Base-by-base conservation (phyloP, 805 yeast genomes). In the Wickerhamiella shivajii region DNA sequence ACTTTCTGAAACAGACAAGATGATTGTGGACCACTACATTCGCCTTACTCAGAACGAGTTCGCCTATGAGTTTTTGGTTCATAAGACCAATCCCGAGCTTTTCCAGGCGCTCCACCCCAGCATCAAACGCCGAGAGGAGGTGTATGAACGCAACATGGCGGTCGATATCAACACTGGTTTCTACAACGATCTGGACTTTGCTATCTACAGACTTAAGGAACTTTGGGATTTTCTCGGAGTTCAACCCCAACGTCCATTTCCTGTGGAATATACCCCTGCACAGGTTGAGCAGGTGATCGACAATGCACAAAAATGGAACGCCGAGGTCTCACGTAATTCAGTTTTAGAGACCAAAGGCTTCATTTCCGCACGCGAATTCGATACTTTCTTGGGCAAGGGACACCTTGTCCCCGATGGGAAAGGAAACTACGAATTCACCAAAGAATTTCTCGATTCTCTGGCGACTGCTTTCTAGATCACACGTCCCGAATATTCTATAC, bases 341-440 rank as follows among this genome's bases (percentile, higher is more conserved):
- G 85, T 83, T 56, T 76, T 80, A 19, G 87, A 87, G 29, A 78
- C 95, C 16, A 77, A 79, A 35, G 95, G 95, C 4, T 87, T 96
- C 94, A 69, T 90, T 37, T 95, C 97, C 12, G 94, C 83, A 51
- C 93, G 83, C 51, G 72, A 83, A 77, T 85, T 87, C 50, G 76
- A 71, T 21, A 68, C 69, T 31, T 63, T 81, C 46, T 55, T 72
- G 25, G 69, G 71, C 14, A 74, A 74, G 40, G 90, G 87, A 1
- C 63, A 76, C 37, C 61, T 87, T 37, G 71, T 69, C 34, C 66
- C 72, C 41, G 66, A 65, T 13, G 70, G 66, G 14, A 69, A 71
- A 19, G 78, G 77, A 20, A 66, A 71, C 44, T 74, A 69, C 50
- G 50, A 44, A 30, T 39, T 53, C 24, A 42, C 47, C 9, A 27